Evolutionary conservation across 139 green algal genomes (phyloP).

Genomic region (Astrephomene gubernaculifera): DNA sequence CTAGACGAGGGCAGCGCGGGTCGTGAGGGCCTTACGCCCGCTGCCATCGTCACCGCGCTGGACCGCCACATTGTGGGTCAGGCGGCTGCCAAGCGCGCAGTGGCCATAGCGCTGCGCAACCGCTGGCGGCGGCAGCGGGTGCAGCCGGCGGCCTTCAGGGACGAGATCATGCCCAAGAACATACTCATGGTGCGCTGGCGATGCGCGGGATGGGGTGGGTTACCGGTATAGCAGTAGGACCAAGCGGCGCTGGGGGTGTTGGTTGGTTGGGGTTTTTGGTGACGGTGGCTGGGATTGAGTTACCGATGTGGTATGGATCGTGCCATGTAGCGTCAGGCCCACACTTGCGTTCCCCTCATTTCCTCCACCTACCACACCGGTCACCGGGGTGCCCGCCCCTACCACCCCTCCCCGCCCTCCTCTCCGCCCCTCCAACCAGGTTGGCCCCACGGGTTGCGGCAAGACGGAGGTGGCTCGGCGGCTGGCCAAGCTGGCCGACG

Average conservation of each 20-base stretch:
- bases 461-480: conserved; percentile 97
- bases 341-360: too few relatives aligned
- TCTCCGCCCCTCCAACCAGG: background rate
- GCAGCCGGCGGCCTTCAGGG: conserved; percentile 52
- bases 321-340: too few relatives aligned
- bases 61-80: conserved; percentile 93
- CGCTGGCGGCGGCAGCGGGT: conserved; percentile 92
- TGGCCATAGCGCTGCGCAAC: conserved; percentile 94
- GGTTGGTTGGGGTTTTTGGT: background rate
- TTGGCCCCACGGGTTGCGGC: conserved; percentile 90
- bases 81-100: conserved; percentile 89
- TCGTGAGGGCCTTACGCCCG: conserved; percentile 44
- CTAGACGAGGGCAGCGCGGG: conserved; percentile 27
- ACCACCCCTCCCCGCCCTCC: background rate
- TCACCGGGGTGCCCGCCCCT: background rate
- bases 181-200: conserved; percentile 83
- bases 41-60: conserved; percentile 63
- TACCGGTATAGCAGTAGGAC: background rate
- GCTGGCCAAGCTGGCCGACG: conserved; percentile 93
- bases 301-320: too few relatives aligned
- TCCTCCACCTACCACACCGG: too few relatives aligned
- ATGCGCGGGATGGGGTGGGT: background rate
- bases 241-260: too few relatives aligned
- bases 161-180: conserved; percentile 98
- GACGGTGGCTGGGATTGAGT: too few relatives aligned